Base-by-base conservation (phyloP, 139 green algal species). In the Asterochloris sp. region DNA sequence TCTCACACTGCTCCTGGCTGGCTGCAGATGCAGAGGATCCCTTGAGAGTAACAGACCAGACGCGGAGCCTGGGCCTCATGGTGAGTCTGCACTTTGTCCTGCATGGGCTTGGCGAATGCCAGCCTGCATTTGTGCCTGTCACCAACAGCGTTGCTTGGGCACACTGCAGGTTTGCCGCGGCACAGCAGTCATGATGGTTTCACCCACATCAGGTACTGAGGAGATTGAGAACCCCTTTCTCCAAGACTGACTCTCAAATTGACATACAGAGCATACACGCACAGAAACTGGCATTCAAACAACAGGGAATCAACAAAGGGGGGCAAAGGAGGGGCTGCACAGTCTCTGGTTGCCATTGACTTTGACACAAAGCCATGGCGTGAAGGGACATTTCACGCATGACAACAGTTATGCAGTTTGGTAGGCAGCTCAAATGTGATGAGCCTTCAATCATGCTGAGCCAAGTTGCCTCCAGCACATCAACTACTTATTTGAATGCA, bases 151-250 rank as follows among this genome's bases (percentile, higher is more conserved):
- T 27, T 68, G 23, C 26, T 81, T 74, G 77, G 62, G 27, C 67
- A 28, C 26, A 23, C 54, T 83, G 75, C 85, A 94, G 91, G 91
- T 98, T 13, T 97, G 92, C 85, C 87, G 96, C 62, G 96, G 96
- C 13, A 98, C 96, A 24, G 91, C 94, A 17, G 96, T 99, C 0
- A 99, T 97, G 90, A 83, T 97, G 62, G 94, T 99, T 0, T 90
- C 94, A 13, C 96, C 95, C 1, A 95, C 91, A 2, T 78, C 89
- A 10, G 96, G 96, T 24, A 95, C 92, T 60, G 92, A 98, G 86
- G 92, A 98, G 82, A 97, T 99, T 62, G 92, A 89, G 13, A 97
- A 97, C 83, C 94, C 94, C 62, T 97, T 97, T 83, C 74, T 88
- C 71, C 71, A 91, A 60, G 76, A 80, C 38, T 54, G 38, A 54